These are phyloP conservation scores for Naganishia antarctica DNA, from an alignment of 768 basidiomycete genomes.

Conservation along the genomic window DNA sequence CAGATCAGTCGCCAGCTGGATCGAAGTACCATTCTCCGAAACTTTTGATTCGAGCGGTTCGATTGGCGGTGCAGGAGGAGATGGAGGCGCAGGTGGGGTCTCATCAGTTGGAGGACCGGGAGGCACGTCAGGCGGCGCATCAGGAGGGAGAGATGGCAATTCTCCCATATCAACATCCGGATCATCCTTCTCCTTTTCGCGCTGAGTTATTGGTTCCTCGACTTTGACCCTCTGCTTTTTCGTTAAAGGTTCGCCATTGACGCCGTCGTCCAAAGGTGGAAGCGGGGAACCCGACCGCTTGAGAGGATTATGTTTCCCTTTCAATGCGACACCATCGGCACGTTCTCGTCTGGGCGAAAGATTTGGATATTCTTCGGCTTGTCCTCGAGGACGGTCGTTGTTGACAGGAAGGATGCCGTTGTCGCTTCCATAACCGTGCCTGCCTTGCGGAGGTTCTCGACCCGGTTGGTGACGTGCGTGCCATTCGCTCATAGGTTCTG, in stretches of 20 bases:
- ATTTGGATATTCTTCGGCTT: neutral
- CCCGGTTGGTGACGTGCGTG: neutral
- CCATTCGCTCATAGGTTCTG: neutral
- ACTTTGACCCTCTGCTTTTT: neutral
- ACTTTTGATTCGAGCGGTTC: too few relatives aligned
- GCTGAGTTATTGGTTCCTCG: neutral
- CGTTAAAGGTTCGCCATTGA: neutral
- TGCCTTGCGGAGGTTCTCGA: neutral
- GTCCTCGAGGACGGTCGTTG: neutral
- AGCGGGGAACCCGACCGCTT: slow-evolving; percentile 6
- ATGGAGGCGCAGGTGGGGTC: neutral
- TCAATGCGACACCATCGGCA: neutral
- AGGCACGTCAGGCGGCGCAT: neutral
- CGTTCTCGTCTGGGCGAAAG: slow-evolving; percentile 3
- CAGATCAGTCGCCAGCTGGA: too few relatives aligned
- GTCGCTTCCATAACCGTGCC: neutral
- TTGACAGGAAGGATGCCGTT: neutral
- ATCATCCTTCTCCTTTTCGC: neutral
- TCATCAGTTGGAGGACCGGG: neutral
- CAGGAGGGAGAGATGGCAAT: neutral
- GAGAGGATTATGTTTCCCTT: neutral
- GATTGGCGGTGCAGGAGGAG: neutral
- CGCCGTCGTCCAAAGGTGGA: neutral
- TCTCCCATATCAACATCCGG: neutral
- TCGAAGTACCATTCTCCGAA: too few relatives aligned